Evolutionary conservation across 495 filamentous ascomycete species (phyloP).

Genomic region (Peziza echinospora): DNA sequence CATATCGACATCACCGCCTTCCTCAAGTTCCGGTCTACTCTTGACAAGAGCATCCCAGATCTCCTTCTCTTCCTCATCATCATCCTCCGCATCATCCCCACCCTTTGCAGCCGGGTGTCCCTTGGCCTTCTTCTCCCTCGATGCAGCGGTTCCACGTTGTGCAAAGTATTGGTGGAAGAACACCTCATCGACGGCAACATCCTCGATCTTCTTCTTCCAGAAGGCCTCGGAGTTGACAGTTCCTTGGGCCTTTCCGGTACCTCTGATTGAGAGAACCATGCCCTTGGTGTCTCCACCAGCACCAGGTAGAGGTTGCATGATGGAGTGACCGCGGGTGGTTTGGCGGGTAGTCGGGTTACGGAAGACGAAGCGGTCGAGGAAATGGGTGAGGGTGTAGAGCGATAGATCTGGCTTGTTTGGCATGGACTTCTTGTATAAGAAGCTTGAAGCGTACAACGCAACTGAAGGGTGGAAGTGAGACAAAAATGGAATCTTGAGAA

Average conservation of each 20-base stretch:
- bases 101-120: too few relatives aligned
- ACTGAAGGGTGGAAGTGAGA: constrained; percentile 87
- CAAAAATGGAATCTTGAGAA: constrained; percentile 42
- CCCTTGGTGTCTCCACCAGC: constrained; percentile 39
- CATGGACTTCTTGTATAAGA: constrained; percentile 43
- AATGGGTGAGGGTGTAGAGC: constrained; percentile 72
- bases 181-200: constrained; percentile 73
- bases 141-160: constrained; percentile 41
- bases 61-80: constrained; percentile 38
- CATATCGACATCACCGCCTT: constrained; percentile 40
- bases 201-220: constrained; percentile 71
- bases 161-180: constrained; percentile 98
- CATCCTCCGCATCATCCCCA: constrained; percentile 22
- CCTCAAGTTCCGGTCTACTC: constrained; percentile 54
- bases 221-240: constrained; percentile 73
- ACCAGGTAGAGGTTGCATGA: constrained; percentile 82
- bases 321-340: constrained; percentile 48
- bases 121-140: constrained; percentile 31
- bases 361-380: constrained; percentile 94
- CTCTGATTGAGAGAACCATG: constrained; percentile 39
- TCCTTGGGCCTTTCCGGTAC: constrained; percentile 25
- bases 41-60: constrained; percentile 87
- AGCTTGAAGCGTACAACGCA: constrained; percentile 52
- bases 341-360: constrained; percentile 53
- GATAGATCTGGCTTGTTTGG: constrained; percentile 73